Evolutionary conservation across 129 eudicot genomes (phyloP).

Genomic region (Rutidosis leptorrhynchoides): DNA sequence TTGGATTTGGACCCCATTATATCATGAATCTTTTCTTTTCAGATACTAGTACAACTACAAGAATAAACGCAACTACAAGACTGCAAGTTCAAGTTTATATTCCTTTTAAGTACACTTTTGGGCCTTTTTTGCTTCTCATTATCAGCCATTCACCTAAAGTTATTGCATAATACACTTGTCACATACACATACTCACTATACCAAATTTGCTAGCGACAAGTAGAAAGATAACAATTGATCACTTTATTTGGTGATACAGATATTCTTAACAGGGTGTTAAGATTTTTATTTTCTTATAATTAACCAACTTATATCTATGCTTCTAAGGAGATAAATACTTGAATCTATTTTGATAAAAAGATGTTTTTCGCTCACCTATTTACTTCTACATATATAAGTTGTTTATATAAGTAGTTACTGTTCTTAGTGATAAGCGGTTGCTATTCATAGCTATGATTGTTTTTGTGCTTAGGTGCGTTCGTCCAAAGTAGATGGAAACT

Average conservation of each 20-base stretch:
- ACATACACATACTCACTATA: constrained; percentile 26
- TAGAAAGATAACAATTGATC: neutral
- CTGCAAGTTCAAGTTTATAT: constrained; percentile 10
- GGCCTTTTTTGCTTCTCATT: constrained; percentile 8
- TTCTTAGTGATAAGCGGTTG: too few relatives aligned
- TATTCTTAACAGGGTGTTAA: neutral
- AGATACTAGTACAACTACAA: constrained; percentile 26
- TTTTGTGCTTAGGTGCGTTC: too few relatives aligned
- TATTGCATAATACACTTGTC: constrained; percentile 30
- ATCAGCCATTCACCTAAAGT: constrained; percentile 29
- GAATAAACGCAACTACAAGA: constrained; percentile 20
- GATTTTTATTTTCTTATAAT: too few relatives aligned
- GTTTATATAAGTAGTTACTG: too few relatives aligned
- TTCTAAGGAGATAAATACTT: too few relatives aligned
- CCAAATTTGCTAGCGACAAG: constrained; percentile 6
- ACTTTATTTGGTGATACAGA: constrained; percentile 7
- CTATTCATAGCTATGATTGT: too few relatives aligned
- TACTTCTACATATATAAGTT: too few relatives aligned
- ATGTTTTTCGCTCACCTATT: too few relatives aligned
- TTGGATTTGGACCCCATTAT: constrained; percentile 28
- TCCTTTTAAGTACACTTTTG: constrained; percentile 9
- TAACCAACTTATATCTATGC: too few relatives aligned
- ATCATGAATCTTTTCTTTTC: constrained; percentile 24
- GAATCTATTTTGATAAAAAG: too few relatives aligned
- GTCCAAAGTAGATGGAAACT: too few relatives aligned